Evolutionary conservation across 495 filamentous ascomycete genomes (phyloP).

Genomic region (Recurvomyces mirabilis): DNA sequence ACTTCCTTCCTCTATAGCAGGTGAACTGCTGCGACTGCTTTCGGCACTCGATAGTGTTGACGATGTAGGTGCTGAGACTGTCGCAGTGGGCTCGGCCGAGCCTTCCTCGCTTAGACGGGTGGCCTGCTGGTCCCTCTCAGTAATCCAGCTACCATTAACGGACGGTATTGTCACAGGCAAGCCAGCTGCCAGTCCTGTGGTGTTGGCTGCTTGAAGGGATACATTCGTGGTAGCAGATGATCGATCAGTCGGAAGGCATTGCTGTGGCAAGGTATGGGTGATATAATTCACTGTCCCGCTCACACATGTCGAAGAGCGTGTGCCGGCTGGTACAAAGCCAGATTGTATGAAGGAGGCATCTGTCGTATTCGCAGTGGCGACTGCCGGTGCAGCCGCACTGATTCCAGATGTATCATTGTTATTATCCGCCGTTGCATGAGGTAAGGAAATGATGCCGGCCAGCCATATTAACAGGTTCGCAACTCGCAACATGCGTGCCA

Average conservation of each 20-base stretch:
- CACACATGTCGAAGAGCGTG: slow-evolving; percentile 41
- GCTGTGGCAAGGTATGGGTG: slow-evolving; percentile 65
- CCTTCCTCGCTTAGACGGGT: too few relatives aligned
- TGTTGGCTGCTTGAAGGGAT: too few relatives aligned
- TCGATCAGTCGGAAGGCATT: slow-evolving; percentile 50
- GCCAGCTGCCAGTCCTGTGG: slow-evolving; percentile 5
- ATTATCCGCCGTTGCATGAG: too few relatives aligned
- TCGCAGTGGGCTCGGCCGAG: too few relatives aligned
- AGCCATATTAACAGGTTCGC: background rate
- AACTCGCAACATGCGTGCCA: background rate
- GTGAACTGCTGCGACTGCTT: too few relatives aligned
- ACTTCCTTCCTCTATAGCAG: slow-evolving; percentile 14
- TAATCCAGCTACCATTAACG: too few relatives aligned
- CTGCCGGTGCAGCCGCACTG: background rate
- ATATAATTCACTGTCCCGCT: slow-evolving; percentile 68
- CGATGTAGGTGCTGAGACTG: too few relatives aligned
- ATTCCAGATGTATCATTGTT: too few relatives aligned
- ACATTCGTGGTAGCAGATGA: too few relatives aligned
- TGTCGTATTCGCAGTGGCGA: background rate
- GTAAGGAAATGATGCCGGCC: too few relatives aligned
- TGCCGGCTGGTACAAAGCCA: background rate
- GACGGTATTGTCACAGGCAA: background rate
- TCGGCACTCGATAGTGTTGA: too few relatives aligned
- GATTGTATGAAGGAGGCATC: background rate
- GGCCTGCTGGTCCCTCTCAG: too few relatives aligned